Base-by-base conservation (phyloP, 306 rosid genomes). In the Urtica urens region DNA sequence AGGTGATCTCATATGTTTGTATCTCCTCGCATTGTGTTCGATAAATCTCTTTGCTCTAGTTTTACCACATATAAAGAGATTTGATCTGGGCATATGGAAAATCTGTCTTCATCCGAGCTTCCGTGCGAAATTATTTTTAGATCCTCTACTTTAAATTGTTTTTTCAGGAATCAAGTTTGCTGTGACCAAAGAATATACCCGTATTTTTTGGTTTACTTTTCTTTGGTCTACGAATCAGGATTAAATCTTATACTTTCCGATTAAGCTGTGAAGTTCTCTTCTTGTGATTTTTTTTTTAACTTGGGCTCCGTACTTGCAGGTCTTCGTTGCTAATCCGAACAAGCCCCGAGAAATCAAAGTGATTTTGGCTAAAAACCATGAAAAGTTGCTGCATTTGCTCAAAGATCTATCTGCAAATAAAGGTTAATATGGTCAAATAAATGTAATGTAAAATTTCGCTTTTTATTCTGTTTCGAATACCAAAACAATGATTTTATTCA, bases 261-360 rank as follows among this genome's bases (percentile, higher is more conserved):
- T n/a, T n/a, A n/a, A n/a, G n/a, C n/a, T n/a, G n/a, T n/a, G n/a
- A n/a, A n/a, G n/a, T n/a, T n/a, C n/a, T n/a, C n/a, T 47, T 48
- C 29, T 44, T 18, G 23, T 29, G 4, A 8, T 15, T 24, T 46
- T 52, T 64, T 31, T 23, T 52, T 64, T 31, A 23, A 61, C 43
- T 31, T n/a, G n/a, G n/a, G n/a, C 35, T 6, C 26, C 17, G 6
- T 26, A 11, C 45, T 52, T 67, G 54, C 78, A 85, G 95, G 78
- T 90, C 53, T 85, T 90, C 48, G 95, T 90, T 46, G 99, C 99
- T 21, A 90, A 90, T 65, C 99, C 99, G 15, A 73, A 71, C 67
- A 85, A 79, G 71, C 94, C 94, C 10, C 74, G 66, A 46, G 95
- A 90, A 17, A 77, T 90, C 47, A 79, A 85, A 68, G 63, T 85